Evolutionary conservation across 202 grass and related monocot species (phyloP).

Genomic region (Panicum virgatum): DNA sequence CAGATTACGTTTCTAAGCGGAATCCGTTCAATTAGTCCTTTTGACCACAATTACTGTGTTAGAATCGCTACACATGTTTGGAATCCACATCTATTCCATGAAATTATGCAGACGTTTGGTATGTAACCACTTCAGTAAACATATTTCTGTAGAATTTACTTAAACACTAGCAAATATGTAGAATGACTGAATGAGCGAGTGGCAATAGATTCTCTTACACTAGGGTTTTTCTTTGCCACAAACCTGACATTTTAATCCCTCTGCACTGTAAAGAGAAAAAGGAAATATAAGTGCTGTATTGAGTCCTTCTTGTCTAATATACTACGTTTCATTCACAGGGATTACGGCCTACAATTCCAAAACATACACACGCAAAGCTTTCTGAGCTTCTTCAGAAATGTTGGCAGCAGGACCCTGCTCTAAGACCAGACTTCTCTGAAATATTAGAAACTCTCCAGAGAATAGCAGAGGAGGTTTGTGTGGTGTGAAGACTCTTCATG

Average conservation of each 20-base stretch:
- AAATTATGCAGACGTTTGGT: slow-evolving; percentile 19
- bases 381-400: slow-evolving; percentile 82
- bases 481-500: neutral
- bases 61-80: slow-evolving; percentile 10
- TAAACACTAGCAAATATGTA: neutral
- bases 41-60: neutral
- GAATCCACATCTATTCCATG: slow-evolving; percentile 7
- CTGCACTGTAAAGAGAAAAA: neutral
- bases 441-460: slow-evolving; percentile 81
- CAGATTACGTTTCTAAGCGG: slow-evolving; percentile 23
- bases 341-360: slow-evolving; percentile 86
- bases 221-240: neutral
- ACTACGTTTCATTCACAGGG: slow-evolving; percentile 44
- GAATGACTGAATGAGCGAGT: no score
- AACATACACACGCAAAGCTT: slow-evolving; percentile 74
- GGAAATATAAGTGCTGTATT: neutral
- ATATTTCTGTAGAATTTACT: neutral
- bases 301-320: neutral
- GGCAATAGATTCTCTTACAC: neutral
- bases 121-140: neutral
- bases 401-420: slow-evolving; percentile 76
- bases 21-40: neutral
- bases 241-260: neutral
- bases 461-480: slow-evolving; percentile 75
- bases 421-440: slow-evolving; percentile 86